Base-by-base conservation (phyloP, 1,284 basidiomycete genomes). In the Neonothopanus nambi region DNA sequence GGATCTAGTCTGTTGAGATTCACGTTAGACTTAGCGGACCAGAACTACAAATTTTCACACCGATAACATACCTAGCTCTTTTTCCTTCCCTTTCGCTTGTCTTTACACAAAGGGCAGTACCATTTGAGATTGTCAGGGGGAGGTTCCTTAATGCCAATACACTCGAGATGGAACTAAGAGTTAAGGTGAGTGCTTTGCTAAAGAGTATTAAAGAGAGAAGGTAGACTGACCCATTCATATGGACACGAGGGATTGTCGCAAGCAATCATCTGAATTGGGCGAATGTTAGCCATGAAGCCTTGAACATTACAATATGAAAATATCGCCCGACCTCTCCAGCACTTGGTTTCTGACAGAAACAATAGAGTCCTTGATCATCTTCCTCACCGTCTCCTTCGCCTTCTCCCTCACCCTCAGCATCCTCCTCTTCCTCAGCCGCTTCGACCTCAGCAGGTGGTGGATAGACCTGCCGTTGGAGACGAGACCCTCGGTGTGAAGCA, bases 171-270 rank as follows among this genome's bases (percentile, higher is more conserved):
- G 74, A 85, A 85, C 83, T 84, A 37, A 18, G 43, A n/a, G 8
- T 13, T 3, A 9, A 13, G 13, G 8, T 33, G 30, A 33, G 30
- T 13, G 13, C 30, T 33, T 33, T 33, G 30, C 13, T 28, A 11
- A 28, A n/a, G n/a, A 47, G 15, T n/a, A 41, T 26, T 36, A 36
- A n/a, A n/a, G n/a, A 49, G 45, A 30, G 50, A 42, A 5, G 26
- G 39, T 59, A 17, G 12, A 74, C 83, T 74, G 56, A 86, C 85
- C 85, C 86, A 88, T 78, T 87, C 82, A 66, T 80, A 85, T n/a
- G 73, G 75, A 67, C 85, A 88, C 7, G 74, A 39, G n/a, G 38
- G 73, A n/a, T 77, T 69, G 59, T 88, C 85, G 64, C 85, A 88
- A 40, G 77, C 86, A 57, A 88, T 82, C 85, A 88, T 88, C 78